Conservation (phyloP, 2,329 filamentous ascomycete genomes). For the Epichloe bromicola region DNA sequence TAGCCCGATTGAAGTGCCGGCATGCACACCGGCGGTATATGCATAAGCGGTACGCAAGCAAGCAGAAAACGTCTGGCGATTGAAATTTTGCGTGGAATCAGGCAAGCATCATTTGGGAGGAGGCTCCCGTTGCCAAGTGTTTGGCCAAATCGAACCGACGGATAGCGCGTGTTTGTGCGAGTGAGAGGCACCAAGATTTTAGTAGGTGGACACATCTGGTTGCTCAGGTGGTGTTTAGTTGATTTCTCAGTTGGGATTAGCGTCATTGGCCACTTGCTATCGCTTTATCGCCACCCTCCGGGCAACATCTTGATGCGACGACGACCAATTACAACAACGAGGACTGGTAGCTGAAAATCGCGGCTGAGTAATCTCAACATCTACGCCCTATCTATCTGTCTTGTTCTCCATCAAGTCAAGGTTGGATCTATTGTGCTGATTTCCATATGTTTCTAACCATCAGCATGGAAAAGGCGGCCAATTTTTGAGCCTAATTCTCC, state of each 20-base stretch:
- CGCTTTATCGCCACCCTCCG: not conserved
- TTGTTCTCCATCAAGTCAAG: not conserved
- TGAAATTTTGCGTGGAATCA: not conserved
- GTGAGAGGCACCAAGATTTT: too few relatives aligned
- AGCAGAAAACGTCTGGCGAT: too few relatives aligned
- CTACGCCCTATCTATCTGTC: not conserved
- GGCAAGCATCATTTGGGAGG: not conserved
- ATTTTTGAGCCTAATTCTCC: not conserved
- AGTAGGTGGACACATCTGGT: not conserved
- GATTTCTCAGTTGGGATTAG: conserved; percentile 4
- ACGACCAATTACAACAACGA: not conserved
- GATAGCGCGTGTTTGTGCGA: not conserved
- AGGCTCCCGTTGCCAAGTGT: not conserved
- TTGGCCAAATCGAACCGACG: not conserved
- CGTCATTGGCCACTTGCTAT: not conserved
- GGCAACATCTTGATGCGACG: not conserved
- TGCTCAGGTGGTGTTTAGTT: conserved; percentile 5
- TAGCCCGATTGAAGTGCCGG: not conserved
- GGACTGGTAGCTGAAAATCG: too few relatives aligned
- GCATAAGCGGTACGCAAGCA: not conserved
- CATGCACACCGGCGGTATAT: not conserved
- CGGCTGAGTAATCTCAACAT: not conserved
- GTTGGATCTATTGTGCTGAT: not conserved
- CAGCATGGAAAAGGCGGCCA: not conserved
- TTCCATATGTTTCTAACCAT: not conserved